Evolutionary conservation across 352 stramenopile genomes (phyloP), one percentile per base, ranked within the genome.

Genomic region (Stephanocyclus meneghinianus): DNA sequence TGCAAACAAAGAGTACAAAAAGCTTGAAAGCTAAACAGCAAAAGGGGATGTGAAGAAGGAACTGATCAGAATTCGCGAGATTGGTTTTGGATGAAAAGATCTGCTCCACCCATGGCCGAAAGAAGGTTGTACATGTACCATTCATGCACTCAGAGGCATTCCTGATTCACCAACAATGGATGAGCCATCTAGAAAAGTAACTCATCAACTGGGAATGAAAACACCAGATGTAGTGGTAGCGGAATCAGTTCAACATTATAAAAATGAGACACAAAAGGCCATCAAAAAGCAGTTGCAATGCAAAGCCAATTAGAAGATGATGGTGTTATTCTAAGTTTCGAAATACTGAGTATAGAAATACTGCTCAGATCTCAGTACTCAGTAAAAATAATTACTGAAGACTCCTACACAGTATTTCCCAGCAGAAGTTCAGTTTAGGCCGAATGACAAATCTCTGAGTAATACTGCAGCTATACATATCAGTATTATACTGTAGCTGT

Each of bases 1-100:
- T 26, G 21, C 21, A 0, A 26, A 26, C 21, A 26, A 26, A 26
- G 21, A 26, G 21, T 26, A 26, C 21, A 26, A 26, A 26, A 26
- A 26, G 21, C 21, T 26, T 26, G 21, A 66, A 5, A 66, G 53
- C 55, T 2, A 35, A 30, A 74, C 50, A 21, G 67, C 29, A 13
- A 74, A 55, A 37, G 7, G 51, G 6, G 42, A 51, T 74, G 67
- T 35, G 2, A 13, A 67, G 5, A 74, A 67, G 44, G 67, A 67
- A 8, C 37, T 67, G 21, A 74, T 74, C 47, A 62, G 53, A 60
- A 74, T 74, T 26, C 18, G 50, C 0, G 50, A 45, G 0, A 15
- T 66, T 13, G 67, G 67, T 7, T 67, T 67, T 53, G 50, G 56
- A 16, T 65, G 42, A 16, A 65, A 74, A 53, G 67, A 74, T 59